phyloP scores from a whole-genome alignment of 305 asterid species.

The Salvia sclarea region DNA sequence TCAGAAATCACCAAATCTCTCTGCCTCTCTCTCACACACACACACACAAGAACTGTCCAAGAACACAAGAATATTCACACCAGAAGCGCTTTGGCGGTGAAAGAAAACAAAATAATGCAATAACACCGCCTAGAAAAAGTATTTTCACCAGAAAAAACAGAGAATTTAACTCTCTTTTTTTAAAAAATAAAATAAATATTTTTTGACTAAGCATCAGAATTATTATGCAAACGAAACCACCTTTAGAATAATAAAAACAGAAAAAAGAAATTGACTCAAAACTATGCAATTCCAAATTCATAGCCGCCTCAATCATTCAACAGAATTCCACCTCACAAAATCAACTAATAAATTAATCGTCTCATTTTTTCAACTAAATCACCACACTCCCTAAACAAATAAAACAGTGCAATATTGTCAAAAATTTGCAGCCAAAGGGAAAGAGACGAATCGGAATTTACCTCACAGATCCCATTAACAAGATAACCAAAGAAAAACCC shows the following conservation, averaged over 20 bases:
- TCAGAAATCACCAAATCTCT: not conserved
- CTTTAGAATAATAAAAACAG: conserved; percentile 1
- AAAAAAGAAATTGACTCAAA: not conserved
- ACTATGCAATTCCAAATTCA: conserved; percentile 4
- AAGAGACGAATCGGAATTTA: not conserved
- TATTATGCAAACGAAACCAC: conserved; percentile 24
- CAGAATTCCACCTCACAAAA: not conserved
- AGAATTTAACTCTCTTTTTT: no score
- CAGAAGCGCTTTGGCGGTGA: conserved; percentile 22
- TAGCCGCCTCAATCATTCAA: not conserved
- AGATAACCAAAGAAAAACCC: conserved; percentile 84
- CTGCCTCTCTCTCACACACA: conserved; percentile 15
- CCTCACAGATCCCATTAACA: conserved; percentile 81
- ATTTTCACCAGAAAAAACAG: not conserved
- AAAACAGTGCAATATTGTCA: not conserved
- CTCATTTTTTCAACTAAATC: not conserved
- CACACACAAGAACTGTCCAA: not conserved
- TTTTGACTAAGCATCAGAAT: conserved; percentile 16
- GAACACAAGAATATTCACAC: conserved; percentile 3
- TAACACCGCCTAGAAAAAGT: not conserved
- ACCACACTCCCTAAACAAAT: not conserved
- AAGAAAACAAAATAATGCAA: conserved; percentile 10
- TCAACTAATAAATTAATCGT: not conserved
- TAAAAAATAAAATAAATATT: not conserved
- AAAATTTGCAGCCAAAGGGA: not conserved